Percentiles rank a stretch among this genome's conserved stretches.
phyloP scores from a whole-genome alignment of 768 basidiomycete genomes.

The Mycena pura region DNA sequence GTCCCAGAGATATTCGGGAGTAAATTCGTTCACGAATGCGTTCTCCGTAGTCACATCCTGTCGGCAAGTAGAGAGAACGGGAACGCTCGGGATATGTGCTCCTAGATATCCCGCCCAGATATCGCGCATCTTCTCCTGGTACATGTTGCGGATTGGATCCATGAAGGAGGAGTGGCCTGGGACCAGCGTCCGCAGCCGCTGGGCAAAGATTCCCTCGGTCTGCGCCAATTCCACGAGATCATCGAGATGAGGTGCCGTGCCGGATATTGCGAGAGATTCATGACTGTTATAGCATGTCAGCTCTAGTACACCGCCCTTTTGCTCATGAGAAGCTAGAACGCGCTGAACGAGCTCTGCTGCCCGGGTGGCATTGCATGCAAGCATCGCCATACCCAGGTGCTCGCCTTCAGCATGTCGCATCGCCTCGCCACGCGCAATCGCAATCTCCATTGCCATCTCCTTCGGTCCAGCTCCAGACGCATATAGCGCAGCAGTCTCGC shows the following conservation, averaged over 20 bases:
- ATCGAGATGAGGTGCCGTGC: slow-evolving; percentile 24
- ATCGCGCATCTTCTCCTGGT: not conserved
- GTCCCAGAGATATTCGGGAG: slow-evolving; percentile 4
- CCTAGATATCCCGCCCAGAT: slow-evolving; percentile 8
- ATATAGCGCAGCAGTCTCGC: slow-evolving; percentile 41
- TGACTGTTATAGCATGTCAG: slow-evolving; percentile 40
- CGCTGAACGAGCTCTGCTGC: not conserved
- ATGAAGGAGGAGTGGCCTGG: slow-evolving; percentile 39
- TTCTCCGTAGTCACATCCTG: too few relatives aligned
- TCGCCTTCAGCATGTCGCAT: slow-evolving; percentile 25
- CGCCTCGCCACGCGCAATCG: slow-evolving; percentile 39
- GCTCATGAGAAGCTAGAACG: not conserved
- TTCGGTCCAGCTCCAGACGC: slow-evolving; percentile 40
- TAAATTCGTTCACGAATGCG: not conserved
- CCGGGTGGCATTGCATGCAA: slow-evolving; percentile 28
- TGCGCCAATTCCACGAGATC: slow-evolving; percentile 28
- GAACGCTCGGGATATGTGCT: not conserved
- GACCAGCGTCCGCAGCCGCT: slow-evolving; percentile 32
- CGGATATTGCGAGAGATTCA: slow-evolving; percentile 36
- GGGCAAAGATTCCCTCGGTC: slow-evolving; percentile 32
- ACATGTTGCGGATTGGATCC: slow-evolving; percentile 28
- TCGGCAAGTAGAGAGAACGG: slow-evolving; percentile 7
- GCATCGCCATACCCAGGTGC: slow-evolving; percentile 38
- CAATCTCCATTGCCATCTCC: slow-evolving; percentile 38
- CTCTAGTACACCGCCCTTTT: slow-evolving; percentile 19